Base-by-base conservation (phyloP, 768 basidiomycete species). In the Phlegmacium glaucopus region DNA sequence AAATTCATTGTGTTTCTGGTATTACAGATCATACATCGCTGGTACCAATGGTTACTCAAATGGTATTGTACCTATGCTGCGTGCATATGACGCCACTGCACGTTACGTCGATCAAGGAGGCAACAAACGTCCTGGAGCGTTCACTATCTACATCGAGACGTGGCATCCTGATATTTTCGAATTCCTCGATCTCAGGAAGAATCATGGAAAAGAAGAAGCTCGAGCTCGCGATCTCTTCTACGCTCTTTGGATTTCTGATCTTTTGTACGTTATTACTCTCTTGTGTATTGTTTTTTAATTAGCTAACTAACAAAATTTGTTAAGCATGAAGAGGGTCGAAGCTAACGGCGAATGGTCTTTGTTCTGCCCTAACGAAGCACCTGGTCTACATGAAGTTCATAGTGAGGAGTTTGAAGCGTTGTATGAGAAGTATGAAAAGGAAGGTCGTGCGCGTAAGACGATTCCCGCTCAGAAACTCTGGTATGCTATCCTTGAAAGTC, bases 31-130 rank as follows among this genome's bases (percentile, higher is more conserved):
- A 0, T 99, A 99, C 72, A 99, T 99, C 53, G 94, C 96, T 10
- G 96, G 96, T 16, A 99, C 96, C 27, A 98, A 98, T 66, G 96
- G 96, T 1, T 95, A 96, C 69, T 97, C 94, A 3, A 99, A 98
- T 59, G 96, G 96, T 47, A 96, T 99, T 61, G 92, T 98, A 1
- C 96, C 96, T 11, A 99, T 99, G 95, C 86, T 99, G 37, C 90
- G 96, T 47, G 95, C 91, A 0, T 98, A 87, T 66, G 94, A 99
- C 60, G 92, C 94, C 18, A 98, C 96, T 9, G 96, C 96, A 16
- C 92, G 95, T 32, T 98, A 98, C 60, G 96, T 98, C 47, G 96
- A 98, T 65, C 95, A 97, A 63, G 95, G 96, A 43, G 96, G 96
- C 22, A 98, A 98, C 79, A 98, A 98, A 73, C 89, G 96, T 18